phyloP scores from a whole-genome alignment of 345 rosid genomes.

The Zanthoxylum bungeanum region DNA sequence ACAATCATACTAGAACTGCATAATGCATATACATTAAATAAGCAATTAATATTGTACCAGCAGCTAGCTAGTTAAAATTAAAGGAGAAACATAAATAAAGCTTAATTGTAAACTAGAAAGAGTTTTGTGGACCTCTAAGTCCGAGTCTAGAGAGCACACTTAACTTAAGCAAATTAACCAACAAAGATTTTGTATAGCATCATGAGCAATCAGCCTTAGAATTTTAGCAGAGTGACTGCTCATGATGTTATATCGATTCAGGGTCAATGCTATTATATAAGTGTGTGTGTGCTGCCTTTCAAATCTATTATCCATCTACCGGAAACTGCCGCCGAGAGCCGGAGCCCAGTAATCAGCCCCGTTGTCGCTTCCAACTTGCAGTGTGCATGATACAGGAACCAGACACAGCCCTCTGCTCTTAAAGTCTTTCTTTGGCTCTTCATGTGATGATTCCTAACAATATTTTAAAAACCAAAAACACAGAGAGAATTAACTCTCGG shows the following conservation, averaged over 20 bases:
- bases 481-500: no score
- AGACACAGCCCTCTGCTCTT: constrained; percentile 81
- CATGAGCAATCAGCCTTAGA: constrained; percentile 73
- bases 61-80: not conserved
- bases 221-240: constrained; percentile 54
- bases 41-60: constrained; percentile 4
- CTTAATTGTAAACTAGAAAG: constrained; percentile 6
- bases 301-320: constrained; percentile 17
- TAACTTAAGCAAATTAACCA: not conserved
- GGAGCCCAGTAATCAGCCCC: constrained; percentile 86
- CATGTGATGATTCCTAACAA: constrained; percentile 34
- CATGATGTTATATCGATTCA: constrained; percentile 52
- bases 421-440: constrained; percentile 54
- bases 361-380: constrained; percentile 58
- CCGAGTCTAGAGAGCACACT: constrained; percentile 3
- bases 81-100: not conserved
- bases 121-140: constrained; percentile 6
- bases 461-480: constrained; percentile 1
- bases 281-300: constrained; percentile 18
- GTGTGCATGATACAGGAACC: constrained; percentile 70
- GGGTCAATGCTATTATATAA: constrained; percentile 1
- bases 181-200: constrained; percentile 45
- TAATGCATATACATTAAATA: constrained; percentile 9
- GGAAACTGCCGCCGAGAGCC: constrained; percentile 47
- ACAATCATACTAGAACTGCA: not conserved